Base-by-base conservation (phyloP, 2,329 filamentous ascomycete species). In the Cephalotrichum gorgonifer region DNA sequence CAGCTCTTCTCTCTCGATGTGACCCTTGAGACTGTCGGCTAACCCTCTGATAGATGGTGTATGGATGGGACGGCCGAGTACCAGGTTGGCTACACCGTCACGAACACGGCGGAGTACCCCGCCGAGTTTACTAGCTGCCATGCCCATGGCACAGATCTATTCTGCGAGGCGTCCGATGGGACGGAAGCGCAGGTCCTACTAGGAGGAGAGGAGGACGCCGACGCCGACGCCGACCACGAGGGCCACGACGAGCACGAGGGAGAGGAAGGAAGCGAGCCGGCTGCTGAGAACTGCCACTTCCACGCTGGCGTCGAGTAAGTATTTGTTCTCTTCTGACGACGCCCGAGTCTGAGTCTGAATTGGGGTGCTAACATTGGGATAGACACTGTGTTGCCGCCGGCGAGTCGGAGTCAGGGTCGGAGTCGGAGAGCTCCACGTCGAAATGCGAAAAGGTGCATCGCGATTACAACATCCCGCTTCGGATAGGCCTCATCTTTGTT, bases 291-390 rank as follows among this genome's bases (percentile, higher is more conserved):
- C 56, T 88, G 83, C 55, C 85, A 89, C 58, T 86, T 84, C 62
- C 85, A 89, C 56, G 83, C 83, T 9, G 84, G 84, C 33, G 80
- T 88, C 22, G 81, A 87, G 83, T 86, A 67, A 64, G 80, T 50
- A n/a, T 11, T 31, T 11, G 6, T 23, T 7, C 8, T 8, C 22
- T 28, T n/a, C 11, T 20, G n/a, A 9, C 5, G n/a, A 8, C 33
- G 8, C 33, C 20, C 35, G 7, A 11, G 30, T 4, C 30, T 33
- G 30, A 4, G 30, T 4, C 4, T 11, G 4, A 14, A 15, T 14
- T 4, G 30, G 12, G 4, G 30, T 33, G n/a, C 30, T 33, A 39
- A 17, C 6, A 6, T 20, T 9, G 3, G 6, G 22, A 56, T 62
- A 72, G 74, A 53, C 78, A 86, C 56, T 86, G 83, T 54, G 72